Evolutionary conservation across 495 filamentous ascomycete species (phyloP).

Genomic region (Annulohypoxylon nitens): DNA sequence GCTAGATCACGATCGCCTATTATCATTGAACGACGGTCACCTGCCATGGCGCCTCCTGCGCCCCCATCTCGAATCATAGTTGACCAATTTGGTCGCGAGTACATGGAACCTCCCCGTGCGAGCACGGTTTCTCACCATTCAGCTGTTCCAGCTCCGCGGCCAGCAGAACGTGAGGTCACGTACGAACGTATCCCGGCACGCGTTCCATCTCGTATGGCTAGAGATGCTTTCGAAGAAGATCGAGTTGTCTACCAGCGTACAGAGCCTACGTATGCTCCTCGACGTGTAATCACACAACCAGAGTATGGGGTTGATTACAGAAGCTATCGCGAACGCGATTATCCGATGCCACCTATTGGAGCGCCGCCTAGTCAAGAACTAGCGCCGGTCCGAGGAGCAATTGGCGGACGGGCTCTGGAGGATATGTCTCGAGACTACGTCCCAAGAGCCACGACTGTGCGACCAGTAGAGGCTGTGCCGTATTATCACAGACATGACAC

Average conservation of each 20-base stretch:
- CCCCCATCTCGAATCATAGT: slow-evolving; percentile 72
- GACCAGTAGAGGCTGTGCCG: slow-evolving; percentile 63
- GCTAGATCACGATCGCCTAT: slow-evolving; percentile 73
- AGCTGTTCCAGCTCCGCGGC: slow-evolving; percentile 56
- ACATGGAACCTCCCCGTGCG: slow-evolving; percentile 70
- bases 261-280: slow-evolving; percentile 55
- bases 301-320: slow-evolving; percentile 63
- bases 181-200: slow-evolving; percentile 64
- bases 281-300: slow-evolving; percentile 67
- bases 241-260: slow-evolving; percentile 60
- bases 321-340: slow-evolving; percentile 66
- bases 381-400: slow-evolving; percentile 53
- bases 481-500: slow-evolving; percentile 69
- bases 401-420: slow-evolving; percentile 53
- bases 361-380: slow-evolving; percentile 60
- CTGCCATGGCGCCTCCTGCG: slow-evolving; percentile 69
- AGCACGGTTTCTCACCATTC: slow-evolving; percentile 59
- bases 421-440: slow-evolving; percentile 66
- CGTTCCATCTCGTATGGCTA: slow-evolving; percentile 65
- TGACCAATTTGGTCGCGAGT: slow-evolving; percentile 78
- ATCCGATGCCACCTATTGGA: slow-evolving; percentile 57
- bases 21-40: slow-evolving; percentile 61
- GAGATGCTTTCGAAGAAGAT: slow-evolving; percentile 62
- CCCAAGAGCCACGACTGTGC: slow-evolving; percentile 69
- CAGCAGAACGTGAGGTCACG: slow-evolving; percentile 58